These are phyloP conservation scores for Trichoderma endophyticum DNA, from an alignment of 2,329 filamentous ascomycete genomes.

Conservation along the genomic window DNA sequence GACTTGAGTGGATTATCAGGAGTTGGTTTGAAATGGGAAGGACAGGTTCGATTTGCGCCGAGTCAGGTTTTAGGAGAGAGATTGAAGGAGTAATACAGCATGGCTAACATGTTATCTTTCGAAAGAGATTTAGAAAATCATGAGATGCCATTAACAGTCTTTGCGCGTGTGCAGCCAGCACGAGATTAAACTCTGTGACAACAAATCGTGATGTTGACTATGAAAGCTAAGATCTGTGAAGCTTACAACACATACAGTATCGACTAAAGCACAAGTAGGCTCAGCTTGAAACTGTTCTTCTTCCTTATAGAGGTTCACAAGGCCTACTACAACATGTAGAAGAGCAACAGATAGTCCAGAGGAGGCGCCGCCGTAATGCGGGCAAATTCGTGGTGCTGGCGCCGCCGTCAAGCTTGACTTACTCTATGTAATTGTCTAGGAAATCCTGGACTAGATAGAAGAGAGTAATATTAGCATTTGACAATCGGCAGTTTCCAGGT, in stretches of 20 bases:
- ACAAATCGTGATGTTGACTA: not conserved
- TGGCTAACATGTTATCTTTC: not conserved
- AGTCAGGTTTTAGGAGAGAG: not conserved
- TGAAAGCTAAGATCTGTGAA: not conserved
- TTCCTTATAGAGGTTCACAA: not conserved
- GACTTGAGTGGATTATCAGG: not conserved
- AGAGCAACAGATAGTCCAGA: not conserved
- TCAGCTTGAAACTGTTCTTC: not conserved
- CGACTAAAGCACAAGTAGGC: not conserved
- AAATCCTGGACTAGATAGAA: not conserved
- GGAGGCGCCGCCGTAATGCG: not conserved
- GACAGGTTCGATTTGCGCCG: not conserved
- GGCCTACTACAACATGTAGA: rapidly evolving
- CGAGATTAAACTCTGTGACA: not conserved
- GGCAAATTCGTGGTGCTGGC: not conserved
- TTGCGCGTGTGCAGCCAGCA: not conserved
- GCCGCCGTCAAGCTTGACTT: not conserved
- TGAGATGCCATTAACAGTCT: not conserved
- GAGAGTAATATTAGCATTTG: not conserved
- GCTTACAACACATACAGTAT: not conserved
- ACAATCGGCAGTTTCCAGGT: not conserved
- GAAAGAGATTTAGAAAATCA: not conserved
- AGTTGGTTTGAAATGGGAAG: not conserved
- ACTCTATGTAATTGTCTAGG: not conserved
- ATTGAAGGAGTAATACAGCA: not conserved